Evolutionary conservation across 345 rosid species (phyloP).

Genomic region (Theobroma cacao): DNA sequence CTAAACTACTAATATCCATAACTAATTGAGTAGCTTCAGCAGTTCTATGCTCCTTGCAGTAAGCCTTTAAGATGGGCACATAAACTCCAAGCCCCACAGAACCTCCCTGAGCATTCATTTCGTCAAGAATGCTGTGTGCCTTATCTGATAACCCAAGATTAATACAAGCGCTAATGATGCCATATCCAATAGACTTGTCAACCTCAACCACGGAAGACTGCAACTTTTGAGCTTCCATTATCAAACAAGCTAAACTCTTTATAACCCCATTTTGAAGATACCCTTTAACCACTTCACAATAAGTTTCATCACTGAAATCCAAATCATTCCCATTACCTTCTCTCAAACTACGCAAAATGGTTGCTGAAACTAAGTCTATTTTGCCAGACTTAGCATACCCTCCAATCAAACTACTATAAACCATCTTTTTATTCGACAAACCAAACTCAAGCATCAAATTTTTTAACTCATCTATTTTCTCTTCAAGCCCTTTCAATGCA

Average conservation of each 20-base stretch:
- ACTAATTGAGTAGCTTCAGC: slow-evolving; percentile 95
- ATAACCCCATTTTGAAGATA: slow-evolving; percentile 55
- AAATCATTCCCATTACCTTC: slow-evolving; percentile 30
- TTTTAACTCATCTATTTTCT: slow-evolving; percentile 67
- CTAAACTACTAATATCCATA: slow-evolving; percentile 62
- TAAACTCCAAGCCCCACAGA: slow-evolving; percentile 75
- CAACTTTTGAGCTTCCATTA: slow-evolving; percentile 70
- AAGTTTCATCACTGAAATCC: slow-evolving; percentile 52
- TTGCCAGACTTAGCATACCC: slow-evolving; percentile 64
- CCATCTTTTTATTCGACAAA: slow-evolving; percentile 34
- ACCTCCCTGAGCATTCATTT: slow-evolving; percentile 69
- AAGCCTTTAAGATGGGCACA: slow-evolving; percentile 79
- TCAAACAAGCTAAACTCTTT: slow-evolving; percentile 70
- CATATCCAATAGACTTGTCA: slow-evolving; percentile 65
- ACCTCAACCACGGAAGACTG: slow-evolving; percentile 33
- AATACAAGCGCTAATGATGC: slow-evolving; percentile 72
- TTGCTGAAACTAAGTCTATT: slow-evolving; percentile 51
- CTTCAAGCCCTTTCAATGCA: slow-evolving; percentile 67
- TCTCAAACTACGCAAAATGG: slow-evolving; percentile 40
- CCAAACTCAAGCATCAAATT: slow-evolving; percentile 58
- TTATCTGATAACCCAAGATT: slow-evolving; percentile 71
- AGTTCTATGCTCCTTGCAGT: slow-evolving; percentile 72
- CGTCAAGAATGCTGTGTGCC: slow-evolving; percentile 81
- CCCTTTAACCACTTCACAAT: slow-evolving; percentile 57
- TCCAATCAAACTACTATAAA: slow-evolving; percentile 58